Evolutionary conservation across 192 early-diverging fungal genomes (phyloP), one percentile per base, ranked within the genome.

Genomic region (Diversispora eburnea): DNA sequence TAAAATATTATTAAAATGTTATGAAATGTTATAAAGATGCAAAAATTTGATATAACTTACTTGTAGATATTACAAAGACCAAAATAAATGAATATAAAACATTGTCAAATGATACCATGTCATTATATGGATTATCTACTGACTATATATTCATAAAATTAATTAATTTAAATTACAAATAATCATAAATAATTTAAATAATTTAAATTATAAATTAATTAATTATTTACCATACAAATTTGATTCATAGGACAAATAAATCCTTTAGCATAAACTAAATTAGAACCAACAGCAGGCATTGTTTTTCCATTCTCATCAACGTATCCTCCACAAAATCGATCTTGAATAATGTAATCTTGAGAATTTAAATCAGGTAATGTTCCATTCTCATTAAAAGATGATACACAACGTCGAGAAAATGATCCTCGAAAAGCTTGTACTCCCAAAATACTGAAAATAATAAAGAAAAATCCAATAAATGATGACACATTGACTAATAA

Each of bases 381-480:
- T 45, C 46, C 42, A 46, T 22, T n/a, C 48, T 49, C 72, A 79
- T 77, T 77, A 66, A 63, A 63, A 33, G 25, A 33, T 76, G 80
- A 77, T 48, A 87, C 81, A 72, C 87, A 88, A 17, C 75, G 83
- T 46, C 87, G 71, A 15, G 77, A 77, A 57, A 84, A 77, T 4
- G 87, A 87, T 25, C 87, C 87, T 71, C 84, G 84, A 57, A 88
- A 88, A n/a, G 83, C 76, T 46, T 86, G 85, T 8, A 88, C 84
- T 20, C 84, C 87, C 65, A 88, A 78, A 64, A 84, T 82, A 61
- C 86, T 88, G 76, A 88, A 87, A 25, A 88, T 75, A 17, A 87
- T 69, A 59, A 86, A 87, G 48, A 88, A 88, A 70, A 87, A 88
- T 15, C 76, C 70, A n/a, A 88, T 83, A 75, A 87, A 88, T 51